Evolutionary conservation across 495 filamentous ascomycete species (phyloP).

Genomic region (Penicillium macrosclerotiorum): DNA sequence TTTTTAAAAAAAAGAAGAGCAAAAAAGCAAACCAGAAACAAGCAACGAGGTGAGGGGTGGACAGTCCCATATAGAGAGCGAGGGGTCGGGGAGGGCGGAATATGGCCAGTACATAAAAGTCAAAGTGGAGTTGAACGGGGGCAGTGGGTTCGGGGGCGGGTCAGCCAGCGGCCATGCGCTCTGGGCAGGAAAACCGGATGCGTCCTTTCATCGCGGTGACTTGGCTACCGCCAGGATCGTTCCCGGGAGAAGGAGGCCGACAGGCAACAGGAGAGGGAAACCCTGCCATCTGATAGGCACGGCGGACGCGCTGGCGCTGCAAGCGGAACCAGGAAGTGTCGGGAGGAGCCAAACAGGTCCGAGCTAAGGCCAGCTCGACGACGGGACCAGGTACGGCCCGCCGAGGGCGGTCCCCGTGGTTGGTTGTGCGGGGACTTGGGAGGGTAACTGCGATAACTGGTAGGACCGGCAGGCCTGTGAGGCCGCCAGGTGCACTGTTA

Average conservation of each 20-base stretch:
- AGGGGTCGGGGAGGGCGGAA: neutral
- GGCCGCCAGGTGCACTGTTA: too few species aligned
- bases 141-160: too few species aligned
- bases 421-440: too few species aligned
- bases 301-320: slow-evolving; percentile 4
- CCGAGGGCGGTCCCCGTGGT: too few species aligned
- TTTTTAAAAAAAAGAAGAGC: slow-evolving; percentile 4
- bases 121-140: neutral
- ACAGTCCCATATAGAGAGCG: neutral
- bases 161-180: too few species aligned
- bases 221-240: neutral
- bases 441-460: too few species aligned
- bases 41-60: neutral
- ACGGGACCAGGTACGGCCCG: neutral
- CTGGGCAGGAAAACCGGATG: too few species aligned
- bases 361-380: neutral
- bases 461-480: too few species aligned
- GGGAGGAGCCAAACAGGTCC: neutral
- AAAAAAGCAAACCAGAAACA: slow-evolving; percentile 6
- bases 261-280: neutral
- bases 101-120: slow-evolving; percentile 1
- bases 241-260: neutral
- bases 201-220: too few species aligned
- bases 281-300: slow-evolving; percentile 1
- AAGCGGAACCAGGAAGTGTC: slow-evolving; percentile 13